phyloP scores from a whole-genome alignment of 2,329 filamentous ascomycete species.

The Cladosporium sp. region DNA sequence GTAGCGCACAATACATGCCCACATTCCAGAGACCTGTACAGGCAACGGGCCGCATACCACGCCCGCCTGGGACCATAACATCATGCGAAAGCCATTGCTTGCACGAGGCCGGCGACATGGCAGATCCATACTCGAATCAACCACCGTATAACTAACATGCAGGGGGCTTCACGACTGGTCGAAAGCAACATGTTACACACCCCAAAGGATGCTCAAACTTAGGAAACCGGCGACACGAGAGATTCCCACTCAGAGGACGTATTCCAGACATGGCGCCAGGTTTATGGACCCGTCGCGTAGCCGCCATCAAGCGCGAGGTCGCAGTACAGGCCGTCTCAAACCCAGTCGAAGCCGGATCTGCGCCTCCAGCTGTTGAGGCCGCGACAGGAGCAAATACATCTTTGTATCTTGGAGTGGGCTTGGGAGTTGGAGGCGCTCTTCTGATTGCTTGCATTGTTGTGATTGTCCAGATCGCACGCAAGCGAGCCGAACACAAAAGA shows the following conservation, averaged over 20 bases:
- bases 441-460: constrained; percentile 23
- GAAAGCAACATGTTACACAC: no score
- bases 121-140: no score
- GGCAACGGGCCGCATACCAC: constrained; percentile 32
- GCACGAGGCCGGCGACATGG: no score
- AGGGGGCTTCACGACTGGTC: no score
- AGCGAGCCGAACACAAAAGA: constrained; percentile 22
- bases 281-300: background rate
- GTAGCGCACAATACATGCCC: background rate
- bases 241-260: no score
- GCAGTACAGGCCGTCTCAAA: constrained; percentile 9
- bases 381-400: constrained; percentile 13
- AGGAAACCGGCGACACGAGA: no score
- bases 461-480: constrained; percentile 21
- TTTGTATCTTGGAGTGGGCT: constrained; percentile 24
- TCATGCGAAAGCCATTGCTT: background rate
- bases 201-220: no score
- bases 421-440: constrained; percentile 25
- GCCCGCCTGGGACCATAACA: constrained; percentile 27
- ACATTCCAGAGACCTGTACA: constrained; percentile 35
- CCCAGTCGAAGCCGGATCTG: constrained; percentile 13
- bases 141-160: no score
- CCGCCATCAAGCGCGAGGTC: constrained; percentile 5
- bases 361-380: background rate
- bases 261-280: background rate